Conservation (phyloP, 805 yeast genomes). For the Brettanomyces sp. region DNA sequence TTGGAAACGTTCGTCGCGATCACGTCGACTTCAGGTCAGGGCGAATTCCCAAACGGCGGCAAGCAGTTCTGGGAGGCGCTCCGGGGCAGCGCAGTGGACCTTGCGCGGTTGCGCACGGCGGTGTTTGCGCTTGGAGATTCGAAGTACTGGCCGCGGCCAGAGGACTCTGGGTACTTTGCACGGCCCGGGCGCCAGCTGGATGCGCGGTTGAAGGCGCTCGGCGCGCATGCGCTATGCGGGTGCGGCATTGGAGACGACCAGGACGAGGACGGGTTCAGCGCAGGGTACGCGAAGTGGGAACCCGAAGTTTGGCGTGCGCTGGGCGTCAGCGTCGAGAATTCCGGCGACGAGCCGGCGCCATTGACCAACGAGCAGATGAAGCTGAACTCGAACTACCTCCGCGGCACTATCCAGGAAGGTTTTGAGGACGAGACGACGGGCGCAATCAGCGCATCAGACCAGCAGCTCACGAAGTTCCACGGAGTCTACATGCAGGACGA, state of each 20-base stretch:
- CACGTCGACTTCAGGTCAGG: slow-evolving; percentile 77
- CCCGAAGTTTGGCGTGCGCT: slow-evolving; percentile 76
- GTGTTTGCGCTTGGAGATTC: slow-evolving; percentile 78
- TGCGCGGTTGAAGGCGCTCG: slow-evolving; percentile 55
- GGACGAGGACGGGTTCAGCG: slow-evolving; percentile 90
- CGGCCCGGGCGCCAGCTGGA: slow-evolving; percentile 76
- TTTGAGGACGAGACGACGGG: slow-evolving; percentile 77
- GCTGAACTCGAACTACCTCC: slow-evolving; percentile 70
- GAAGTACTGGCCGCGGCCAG: slow-evolving; percentile 94
- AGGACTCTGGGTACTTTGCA: slow-evolving; percentile 88
- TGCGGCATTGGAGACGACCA: slow-evolving; percentile 94
- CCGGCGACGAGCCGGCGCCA: slow-evolving; percentile 58
- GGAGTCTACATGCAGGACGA: slow-evolving; percentile 99
- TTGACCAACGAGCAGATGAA: slow-evolving; percentile 95
- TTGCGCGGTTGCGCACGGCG: slow-evolving; percentile 45
- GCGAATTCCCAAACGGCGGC: slow-evolving; percentile 81
- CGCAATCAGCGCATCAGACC: slow-evolving; percentile 82
- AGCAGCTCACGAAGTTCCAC: slow-evolving; percentile 93
- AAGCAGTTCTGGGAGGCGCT: slow-evolving; percentile 66
- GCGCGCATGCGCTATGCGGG: slow-evolving; percentile 64
- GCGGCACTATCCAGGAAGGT: slow-evolving; percentile 91
- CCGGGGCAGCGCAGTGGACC: slow-evolving; percentile 58
- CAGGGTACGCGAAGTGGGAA: slow-evolving; percentile 89
- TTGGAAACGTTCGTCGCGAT: slow-evolving; percentile 64
- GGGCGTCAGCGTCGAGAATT: slow-evolving; percentile 53